phyloP scores from a whole-genome alignment of 768 basidiomycete genomes.

The Boletus sp. region DNA sequence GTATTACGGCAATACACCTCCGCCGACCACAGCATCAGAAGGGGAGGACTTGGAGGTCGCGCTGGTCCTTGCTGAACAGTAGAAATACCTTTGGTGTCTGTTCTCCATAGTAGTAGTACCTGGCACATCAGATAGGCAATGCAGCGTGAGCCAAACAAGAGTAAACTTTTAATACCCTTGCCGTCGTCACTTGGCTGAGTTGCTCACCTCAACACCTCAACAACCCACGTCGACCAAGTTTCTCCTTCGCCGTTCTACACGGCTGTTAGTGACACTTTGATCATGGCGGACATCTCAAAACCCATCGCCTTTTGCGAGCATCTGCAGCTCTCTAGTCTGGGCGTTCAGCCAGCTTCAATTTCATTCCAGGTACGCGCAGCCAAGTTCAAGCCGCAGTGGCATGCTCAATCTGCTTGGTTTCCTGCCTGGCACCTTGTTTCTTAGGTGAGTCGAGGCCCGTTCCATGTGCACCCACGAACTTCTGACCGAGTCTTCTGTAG shows the following conservation, averaged over 20 bases:
- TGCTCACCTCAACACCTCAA: constrained; percentile 22
- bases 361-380: constrained; percentile 82
- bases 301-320: constrained; percentile 90
- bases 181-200: constrained; percentile 6
- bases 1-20: constrained; percentile 70
- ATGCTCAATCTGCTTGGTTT: constrained; percentile 17
- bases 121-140: background rate
- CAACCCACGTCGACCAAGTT: constrained; percentile 22
- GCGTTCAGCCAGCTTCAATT: constrained; percentile 94
- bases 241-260: constrained; percentile 13
- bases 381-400: constrained; percentile 19
- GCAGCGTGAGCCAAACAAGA: constrained; percentile 30
- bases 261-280: constrained; percentile 20
- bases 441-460: constrained; percentile 19
- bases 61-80: constrained; percentile 62
- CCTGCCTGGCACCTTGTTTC: background rate
- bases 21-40: constrained; percentile 46
- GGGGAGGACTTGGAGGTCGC: constrained; percentile 73
- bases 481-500: constrained; percentile 38
- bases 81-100: constrained; percentile 17
- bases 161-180: constrained; percentile 29
- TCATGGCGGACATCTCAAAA: constrained; percentile 44
- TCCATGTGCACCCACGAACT: background rate
- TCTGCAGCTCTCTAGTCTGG: constrained; percentile 91
- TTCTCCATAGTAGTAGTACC: too few relatives aligned